A percentile compares a stretch with the other conserved stretches of the same genome.
Evolutionary conservation across 2,329 filamentous ascomycete genomes (phyloP).

Genomic region (Venturia effusa): DNA sequence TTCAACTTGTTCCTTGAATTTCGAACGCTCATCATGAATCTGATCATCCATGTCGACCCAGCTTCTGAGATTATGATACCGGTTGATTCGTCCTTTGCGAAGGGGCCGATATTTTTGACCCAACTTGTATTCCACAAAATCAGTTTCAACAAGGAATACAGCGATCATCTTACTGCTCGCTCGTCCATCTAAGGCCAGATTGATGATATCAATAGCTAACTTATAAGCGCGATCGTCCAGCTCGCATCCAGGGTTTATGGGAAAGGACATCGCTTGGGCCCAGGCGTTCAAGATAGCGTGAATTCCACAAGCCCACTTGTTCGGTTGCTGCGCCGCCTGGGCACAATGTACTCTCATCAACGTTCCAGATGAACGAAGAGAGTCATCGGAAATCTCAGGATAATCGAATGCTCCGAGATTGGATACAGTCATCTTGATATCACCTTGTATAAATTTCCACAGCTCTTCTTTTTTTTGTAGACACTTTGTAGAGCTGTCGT

Average conservation of each 20-base stretch:
- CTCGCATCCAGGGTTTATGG: background rate
- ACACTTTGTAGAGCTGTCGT: background rate
- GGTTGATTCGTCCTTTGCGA: background rate
- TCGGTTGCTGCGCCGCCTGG: background rate
- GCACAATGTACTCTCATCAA: background rate
- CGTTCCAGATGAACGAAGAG: background rate
- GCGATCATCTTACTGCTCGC: background rate
- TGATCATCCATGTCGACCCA: background rate
- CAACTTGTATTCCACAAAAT: background rate
- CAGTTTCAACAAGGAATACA: background rate
- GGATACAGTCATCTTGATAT: background rate
- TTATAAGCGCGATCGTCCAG: background rate
- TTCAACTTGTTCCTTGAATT: no score
- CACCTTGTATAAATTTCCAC: background rate
- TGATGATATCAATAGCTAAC: background rate
- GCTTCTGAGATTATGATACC: background rate
- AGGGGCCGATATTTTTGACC: background rate
- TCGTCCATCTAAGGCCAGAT: background rate
- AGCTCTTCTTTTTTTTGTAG: background rate
- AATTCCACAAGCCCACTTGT: background rate
- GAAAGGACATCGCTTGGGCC: background rate
- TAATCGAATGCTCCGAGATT: background rate
- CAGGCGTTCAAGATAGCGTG: constrained; percentile 3
- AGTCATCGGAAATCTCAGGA: background rate
- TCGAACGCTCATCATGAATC: no score